Evolutionary conservation across 805 yeast genomes (phyloP), one percentile per base, ranked within the genome.

Genomic region (Cyberlindnera veronae): DNA sequence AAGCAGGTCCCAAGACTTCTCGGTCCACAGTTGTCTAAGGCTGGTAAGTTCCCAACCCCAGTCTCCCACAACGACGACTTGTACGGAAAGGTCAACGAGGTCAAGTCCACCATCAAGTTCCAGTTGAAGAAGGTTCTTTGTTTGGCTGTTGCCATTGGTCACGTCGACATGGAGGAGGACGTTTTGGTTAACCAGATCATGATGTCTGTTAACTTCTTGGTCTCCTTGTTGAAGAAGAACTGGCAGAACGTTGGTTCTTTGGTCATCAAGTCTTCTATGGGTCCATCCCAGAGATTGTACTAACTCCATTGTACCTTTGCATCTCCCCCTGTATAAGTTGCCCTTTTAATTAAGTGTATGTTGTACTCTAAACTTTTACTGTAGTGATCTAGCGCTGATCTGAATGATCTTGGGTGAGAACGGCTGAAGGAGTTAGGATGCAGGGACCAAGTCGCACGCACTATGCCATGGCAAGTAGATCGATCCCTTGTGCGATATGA

Each of bases 31-130:
- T 88, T 93, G 69, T 93, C 99, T 62, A 93, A 93, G 86, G 98
- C 97, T 69, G 99, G 99, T 85, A 93, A 93, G 91, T 93, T 93
- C 96, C 99, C 99, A 75, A 91, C 98, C 72, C 99, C 99, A 77
- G 99, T 93, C 64, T 93, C 99, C 57, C 99, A 93, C 86, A 80
- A 86, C 74, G 99, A 93, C 71, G 99, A 93, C 73, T 82, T 93
- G 70, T 86, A 87, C 83, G 68, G 80, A 60, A 93, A 91, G 87
- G 93, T 93, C 65, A 81, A 77, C 64, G 99, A 93, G 69, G 98
- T 93, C 65, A 90, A 84, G 79, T 90, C 99, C 58, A 93, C 99
- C 83, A 89, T 93, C 81, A 93, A 91, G 87, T 93, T 93, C 95
- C 99, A 93, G 81, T 84, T 93, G 79, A 93, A 93, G 90, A 93